A percentile compares a stretch with the other conserved stretches of the same genome.
Evolutionary conservation across 2,329 filamentous ascomycete species (phyloP).

Genomic region (Acephala macrosclerotiorum): DNA sequence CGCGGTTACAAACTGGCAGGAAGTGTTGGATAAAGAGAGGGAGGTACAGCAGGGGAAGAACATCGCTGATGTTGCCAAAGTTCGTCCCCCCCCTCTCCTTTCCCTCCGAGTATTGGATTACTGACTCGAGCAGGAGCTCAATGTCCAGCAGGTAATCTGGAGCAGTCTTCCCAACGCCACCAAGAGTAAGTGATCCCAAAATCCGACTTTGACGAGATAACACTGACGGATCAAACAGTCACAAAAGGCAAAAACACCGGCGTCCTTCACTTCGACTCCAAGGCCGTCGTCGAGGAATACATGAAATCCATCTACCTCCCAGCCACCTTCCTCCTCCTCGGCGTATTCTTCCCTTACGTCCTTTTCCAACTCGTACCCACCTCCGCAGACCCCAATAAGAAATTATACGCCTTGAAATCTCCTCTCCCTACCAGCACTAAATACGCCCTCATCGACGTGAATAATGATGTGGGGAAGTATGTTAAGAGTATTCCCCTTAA

Average conservation of each 20-base stretch:
- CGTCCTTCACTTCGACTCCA: conserved; percentile 46
- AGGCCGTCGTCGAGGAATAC: conserved; percentile 45
- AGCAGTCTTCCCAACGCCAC: conserved; percentile 50
- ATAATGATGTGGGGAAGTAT: conserved; percentile 40
- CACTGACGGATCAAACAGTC: conserved; percentile 35
- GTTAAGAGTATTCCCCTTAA: conserved; percentile 31
- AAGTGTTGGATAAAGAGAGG: conserved; percentile 41
- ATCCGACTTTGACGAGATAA: not conserved
- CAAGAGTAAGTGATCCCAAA: conserved; percentile 42
- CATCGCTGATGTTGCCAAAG: conserved; percentile 48
- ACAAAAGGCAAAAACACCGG: conserved; percentile 47
- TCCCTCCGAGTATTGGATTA: too few species aligned
- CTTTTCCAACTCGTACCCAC: conserved; percentile 24
- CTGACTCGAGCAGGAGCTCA: conserved; percentile 40
- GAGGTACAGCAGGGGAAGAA: conserved; percentile 45
- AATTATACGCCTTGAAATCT: conserved; percentile 31
- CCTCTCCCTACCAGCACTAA: conserved; percentile 21
- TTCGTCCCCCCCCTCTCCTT: too few species aligned
- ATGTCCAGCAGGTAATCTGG: conserved; percentile 53
- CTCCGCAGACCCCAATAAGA: conserved; percentile 15
- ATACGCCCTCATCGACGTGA: conserved; percentile 41
- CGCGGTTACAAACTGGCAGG: conserved; percentile 34
- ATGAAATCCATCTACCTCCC: conserved; percentile 46
- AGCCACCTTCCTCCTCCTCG: conserved; percentile 54
- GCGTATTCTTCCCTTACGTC: conserved; percentile 49